phyloP scores from a whole-genome alignment of 176 grass and related monocot species.

The Carex parvula region DNA sequence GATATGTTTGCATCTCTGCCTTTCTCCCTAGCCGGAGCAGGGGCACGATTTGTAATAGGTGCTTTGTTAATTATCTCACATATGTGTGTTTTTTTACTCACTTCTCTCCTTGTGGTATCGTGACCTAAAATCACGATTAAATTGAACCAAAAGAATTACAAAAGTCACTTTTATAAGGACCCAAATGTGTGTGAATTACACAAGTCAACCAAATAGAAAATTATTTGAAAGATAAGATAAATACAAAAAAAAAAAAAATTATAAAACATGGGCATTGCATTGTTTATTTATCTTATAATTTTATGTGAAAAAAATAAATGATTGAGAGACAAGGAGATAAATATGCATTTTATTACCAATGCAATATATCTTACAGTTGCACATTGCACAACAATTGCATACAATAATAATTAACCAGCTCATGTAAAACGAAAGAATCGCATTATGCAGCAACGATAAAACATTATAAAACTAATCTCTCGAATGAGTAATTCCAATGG shows the following conservation, averaged over 20 bases:
- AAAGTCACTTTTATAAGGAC: too few species aligned
- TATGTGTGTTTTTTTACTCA: too few species aligned
- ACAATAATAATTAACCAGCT: not conserved
- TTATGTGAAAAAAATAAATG: not conserved
- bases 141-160: too few species aligned
- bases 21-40: constrained; percentile 21
- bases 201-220: too few species aligned
- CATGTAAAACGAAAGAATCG: not conserved
- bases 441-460: constrained; percentile 9
- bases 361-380: not conserved
- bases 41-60: constrained; percentile 29
- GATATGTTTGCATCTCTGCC: constrained; percentile 45
- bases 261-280: too few species aligned
- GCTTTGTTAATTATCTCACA: too few species aligned
- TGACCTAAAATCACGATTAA: too few species aligned
- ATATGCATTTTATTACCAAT: not conserved
- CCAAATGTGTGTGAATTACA: too few species aligned
- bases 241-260: too few species aligned
- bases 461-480: not conserved
- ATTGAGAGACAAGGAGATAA: not conserved
- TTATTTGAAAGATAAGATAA: too few species aligned
- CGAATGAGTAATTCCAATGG: not conserved
- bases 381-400: not conserved
- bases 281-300: not conserved
- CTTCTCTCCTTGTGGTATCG: too few species aligned